A percentile compares a stretch with the other conserved stretches of the same genome.
phyloP scores from a whole-genome alignment of 2,329 filamentous ascomycete species.

The Alternaria consortialis region DNA sequence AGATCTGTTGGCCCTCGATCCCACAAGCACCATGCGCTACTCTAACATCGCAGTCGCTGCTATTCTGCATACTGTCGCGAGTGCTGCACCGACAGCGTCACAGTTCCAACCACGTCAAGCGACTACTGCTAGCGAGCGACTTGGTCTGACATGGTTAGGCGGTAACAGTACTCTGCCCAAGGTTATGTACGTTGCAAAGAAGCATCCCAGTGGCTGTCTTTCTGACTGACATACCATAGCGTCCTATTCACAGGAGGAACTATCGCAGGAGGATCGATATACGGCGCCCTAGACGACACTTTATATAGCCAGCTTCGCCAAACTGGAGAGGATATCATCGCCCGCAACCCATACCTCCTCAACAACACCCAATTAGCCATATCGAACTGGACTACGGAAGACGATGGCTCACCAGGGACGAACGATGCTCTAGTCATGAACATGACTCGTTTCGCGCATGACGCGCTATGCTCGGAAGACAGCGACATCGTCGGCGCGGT shows the following conservation, averaged over 20 bases:
- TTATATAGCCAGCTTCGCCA: conserved; percentile 37
- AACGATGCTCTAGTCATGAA: conserved; percentile 44
- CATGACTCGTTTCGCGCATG: conserved; percentile 41
- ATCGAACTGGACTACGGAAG: conserved; percentile 35
- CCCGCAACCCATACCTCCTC: conserved; percentile 36
- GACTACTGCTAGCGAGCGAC: conserved; percentile 32
- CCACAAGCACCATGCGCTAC: not conserved
- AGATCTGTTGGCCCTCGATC: too few species aligned
- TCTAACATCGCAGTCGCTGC: not conserved
- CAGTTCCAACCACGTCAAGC: conserved; percentile 9
- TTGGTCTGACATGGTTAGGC: conserved; percentile 34
- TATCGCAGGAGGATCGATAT: conserved; percentile 36
- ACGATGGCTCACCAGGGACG: conserved; percentile 35
- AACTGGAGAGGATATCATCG: conserved; percentile 39
- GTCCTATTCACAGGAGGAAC: conserved; percentile 41
- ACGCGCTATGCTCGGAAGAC: conserved; percentile 38
- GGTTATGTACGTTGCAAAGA: conserved; percentile 21
- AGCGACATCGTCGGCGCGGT: conserved; percentile 42
- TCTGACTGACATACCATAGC: conserved; percentile 5
- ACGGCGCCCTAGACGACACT: conserved; percentile 42
- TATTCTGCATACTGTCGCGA: not conserved
- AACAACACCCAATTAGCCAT: conserved; percentile 43
- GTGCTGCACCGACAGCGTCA: not conserved
- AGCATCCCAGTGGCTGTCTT: not conserved
- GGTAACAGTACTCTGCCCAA: conserved; percentile 36